Base-by-base conservation (phyloP, 2,329 filamentous ascomycete genomes). In the Talaromyces sp. region DNA sequence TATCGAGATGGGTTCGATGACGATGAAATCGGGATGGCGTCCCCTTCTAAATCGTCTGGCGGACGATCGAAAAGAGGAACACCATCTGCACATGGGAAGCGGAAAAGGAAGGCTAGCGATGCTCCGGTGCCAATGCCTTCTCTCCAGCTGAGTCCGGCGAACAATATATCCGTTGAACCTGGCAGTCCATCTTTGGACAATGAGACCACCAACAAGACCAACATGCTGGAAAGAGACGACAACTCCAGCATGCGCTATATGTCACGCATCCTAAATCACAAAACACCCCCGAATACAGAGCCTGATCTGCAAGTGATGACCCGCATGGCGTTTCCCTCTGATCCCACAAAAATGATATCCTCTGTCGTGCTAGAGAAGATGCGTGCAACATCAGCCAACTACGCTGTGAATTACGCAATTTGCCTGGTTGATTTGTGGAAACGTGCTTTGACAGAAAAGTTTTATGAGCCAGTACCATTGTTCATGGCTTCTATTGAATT, bases 1-100 rank as follows among this genome's bases (percentile, higher is more conserved):
- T 78, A 83, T 39, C 80, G 84, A 17, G 86, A 88, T 74, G 86
- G 86, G 19, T 88, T 88, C 68, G 84, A 87, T 60, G 84, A 88
- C 64, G 81, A 83, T 60, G 84, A 88, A 68, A 79, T 88, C 9
- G 72, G 81, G 60, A 76, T 82, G 64, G 71, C 79, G 1, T 86
- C 84, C 2, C 84, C 84, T 4, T 84, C 80, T 58, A 85, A 81
- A 65, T 77, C 78, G 9, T 72, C 71, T 8, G 66, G 68, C 25
- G 66, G 72, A 53, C 79, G 76, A 65, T 76, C 78, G 6, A 85
- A 82, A 69, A 76, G 81, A 51, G 72, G 73, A 11, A 87, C 85
- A 1, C 84, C 85, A 2, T 82, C 80, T 55, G 80, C 79, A 63
- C 78, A 79, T n/a, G 78, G 78, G 9, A 88, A 88, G 71, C 77